Percentiles rank a stretch among this genome's conserved stretches.
Evolutionary conservation across 352 stramenopile species (phyloP).

Genomic region (Globisporangium nunn): DNA sequence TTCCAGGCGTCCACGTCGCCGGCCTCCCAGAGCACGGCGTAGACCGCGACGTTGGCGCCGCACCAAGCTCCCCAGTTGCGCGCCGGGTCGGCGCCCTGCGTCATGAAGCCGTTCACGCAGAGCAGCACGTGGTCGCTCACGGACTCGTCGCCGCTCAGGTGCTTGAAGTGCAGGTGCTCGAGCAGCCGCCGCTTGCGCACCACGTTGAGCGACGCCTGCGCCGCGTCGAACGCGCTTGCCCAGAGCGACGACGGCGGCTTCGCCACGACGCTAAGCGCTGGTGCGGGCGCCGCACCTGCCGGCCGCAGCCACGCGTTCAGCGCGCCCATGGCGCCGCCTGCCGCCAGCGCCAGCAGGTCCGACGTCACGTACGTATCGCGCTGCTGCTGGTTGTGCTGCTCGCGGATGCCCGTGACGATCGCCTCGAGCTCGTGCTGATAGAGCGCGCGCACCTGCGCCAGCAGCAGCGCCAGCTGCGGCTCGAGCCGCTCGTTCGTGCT

Average conservation of each 20-base stretch:
- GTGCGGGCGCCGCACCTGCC: slow-evolving; percentile 3
- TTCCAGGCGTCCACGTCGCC: slow-evolving; percentile 68
- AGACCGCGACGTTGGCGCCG: slow-evolving; percentile 34
- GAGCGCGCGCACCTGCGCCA: slow-evolving; percentile 24
- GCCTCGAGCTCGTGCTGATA: slow-evolving; percentile 36
- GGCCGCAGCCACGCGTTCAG: slow-evolving; percentile 63
- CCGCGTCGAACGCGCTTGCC: slow-evolving; percentile 65
- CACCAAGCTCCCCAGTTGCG: slow-evolving; percentile 61
- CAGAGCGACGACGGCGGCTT: slow-evolving; percentile 36
- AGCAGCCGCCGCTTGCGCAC: slow-evolving; percentile 53
- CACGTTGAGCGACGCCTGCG: slow-evolving; percentile 68
- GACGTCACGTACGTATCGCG: slow-evolving; percentile 34
- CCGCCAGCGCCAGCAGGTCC: slow-evolving; percentile 54
- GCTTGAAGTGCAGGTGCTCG: slow-evolving; percentile 57
- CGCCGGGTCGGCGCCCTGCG: slow-evolving; percentile 54
- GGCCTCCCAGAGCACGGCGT: slow-evolving; percentile 74
- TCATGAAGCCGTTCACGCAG: slow-evolving; percentile 87
- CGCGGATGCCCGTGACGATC: slow-evolving; percentile 38
- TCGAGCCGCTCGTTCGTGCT: neutral
- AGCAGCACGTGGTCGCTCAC: slow-evolving; percentile 56
- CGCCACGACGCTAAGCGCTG: neutral
- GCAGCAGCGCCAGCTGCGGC: slow-evolving; percentile 12
- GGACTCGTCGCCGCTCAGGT: slow-evolving; percentile 56
- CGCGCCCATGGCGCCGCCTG: slow-evolving; percentile 54
- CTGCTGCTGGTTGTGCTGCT: slow-evolving; percentile 47